These are phyloP conservation scores for Kodamaea plutei DNA, from an alignment of 1,139 yeast genomes.

Conservation along the genomic window DNA sequence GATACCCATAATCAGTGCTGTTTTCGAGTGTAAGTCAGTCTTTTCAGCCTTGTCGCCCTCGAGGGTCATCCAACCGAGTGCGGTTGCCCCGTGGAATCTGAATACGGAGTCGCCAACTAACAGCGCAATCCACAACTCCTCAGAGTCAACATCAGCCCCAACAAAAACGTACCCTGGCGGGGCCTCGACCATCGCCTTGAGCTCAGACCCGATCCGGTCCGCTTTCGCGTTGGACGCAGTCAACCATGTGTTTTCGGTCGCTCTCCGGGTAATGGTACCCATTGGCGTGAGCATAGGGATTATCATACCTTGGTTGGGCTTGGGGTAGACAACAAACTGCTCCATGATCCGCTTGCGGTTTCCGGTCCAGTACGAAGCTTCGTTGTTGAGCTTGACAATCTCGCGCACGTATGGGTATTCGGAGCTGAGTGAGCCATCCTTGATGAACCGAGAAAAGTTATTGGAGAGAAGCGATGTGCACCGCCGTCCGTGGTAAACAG, in stretches of 20 bases:
- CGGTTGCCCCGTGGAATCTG: slow-evolving; percentile 90
- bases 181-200: slow-evolving; percentile 80
- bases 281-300: slow-evolving; percentile 81
- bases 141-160: slow-evolving; percentile 98
- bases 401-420: slow-evolving; percentile 70
- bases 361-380: slow-evolving; percentile 92
- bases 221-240: slow-evolving; percentile 93
- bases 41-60: slow-evolving; percentile 92
- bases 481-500: slow-evolving; percentile 72
- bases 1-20: slow-evolving; percentile 86
- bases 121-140: slow-evolving; percentile 97
- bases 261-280: slow-evolving; percentile 96
- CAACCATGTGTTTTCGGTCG: slow-evolving; percentile 96
- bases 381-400: slow-evolving; percentile 70
- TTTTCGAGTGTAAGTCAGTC: slow-evolving; percentile 92
- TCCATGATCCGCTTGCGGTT: slow-evolving; percentile 76
- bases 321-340: slow-evolving; percentile 75
- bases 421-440: slow-evolving; percentile 68
- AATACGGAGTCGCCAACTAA: slow-evolving; percentile 89
- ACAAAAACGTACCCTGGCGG: slow-evolving; percentile 90
- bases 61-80: slow-evolving; percentile 98
- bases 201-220: slow-evolving; percentile 85
- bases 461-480: slow-evolving; percentile 82
- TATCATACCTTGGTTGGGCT: slow-evolving; percentile 59
- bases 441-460: slow-evolving; percentile 66